Evolutionary conservation across 2,329 filamentous ascomycete species (phyloP), one percentile per base, ranked within the genome.

Genomic region (Metarhizium humberi): DNA sequence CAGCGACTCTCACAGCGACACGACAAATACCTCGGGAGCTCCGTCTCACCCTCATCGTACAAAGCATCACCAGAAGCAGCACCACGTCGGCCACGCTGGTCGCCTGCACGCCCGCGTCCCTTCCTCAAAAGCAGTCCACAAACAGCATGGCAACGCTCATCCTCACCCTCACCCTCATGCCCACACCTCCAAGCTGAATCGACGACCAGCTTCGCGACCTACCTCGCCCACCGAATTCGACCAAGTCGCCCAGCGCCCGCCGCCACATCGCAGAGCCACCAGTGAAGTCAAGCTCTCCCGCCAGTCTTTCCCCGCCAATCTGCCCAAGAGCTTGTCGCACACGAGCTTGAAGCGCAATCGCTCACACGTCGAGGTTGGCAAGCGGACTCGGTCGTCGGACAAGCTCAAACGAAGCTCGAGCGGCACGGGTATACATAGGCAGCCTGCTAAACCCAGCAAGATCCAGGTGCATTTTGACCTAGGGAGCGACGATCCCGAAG

Each of bases 401-500:
- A 76, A 74, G 61, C 71, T 82, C 51, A 82, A 81, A 65, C 77
- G 78, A 56, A 73, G 76, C 29, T 70, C 74, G 13, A 80, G 78
- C 53, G 76, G 79, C 54, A 77, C 76, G 32, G 71, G 73, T 56
- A 73, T 78, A 57, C 68, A 71, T 62, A 51, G 38, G 49, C 75
- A 75, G 61, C 64, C 72, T 58, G 74, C 71, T 51, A 68, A 69
- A 42, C 54, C 67, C 34, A 60, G 60, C 61, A 81, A 78, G 64
- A 67, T 69, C 30, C 78, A 80, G 59, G 83, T 86, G 36, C 82
- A 84, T 63, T 86, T 86, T 62, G 81, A 85, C 62, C 74, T 86
- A 54, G 83, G 82, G 53, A 77, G 72, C 61, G 71, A 73, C 60
- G 74, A 71, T 48, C 68, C 67, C 10, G 68, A 68, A 46, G 81